Evolutionary conservation across 2,329 filamentous ascomycete species (phyloP).

Genomic region (Stagonosporopsis chrysanthemi): DNA sequence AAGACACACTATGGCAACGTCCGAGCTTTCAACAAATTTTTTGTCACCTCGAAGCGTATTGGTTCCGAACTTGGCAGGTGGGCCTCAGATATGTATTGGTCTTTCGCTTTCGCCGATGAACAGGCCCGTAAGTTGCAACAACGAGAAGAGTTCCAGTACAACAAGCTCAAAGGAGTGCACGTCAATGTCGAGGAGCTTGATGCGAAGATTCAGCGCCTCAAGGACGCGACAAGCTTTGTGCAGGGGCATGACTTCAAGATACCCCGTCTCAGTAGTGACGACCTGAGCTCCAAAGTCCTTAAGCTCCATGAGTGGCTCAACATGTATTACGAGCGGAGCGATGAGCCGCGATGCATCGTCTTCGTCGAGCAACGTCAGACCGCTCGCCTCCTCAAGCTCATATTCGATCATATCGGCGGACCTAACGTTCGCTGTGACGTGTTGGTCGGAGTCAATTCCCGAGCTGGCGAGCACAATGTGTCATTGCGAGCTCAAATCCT

Average conservation of each 20-base stretch:
- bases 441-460: conserved; percentile 67
- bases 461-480: conserved; percentile 65
- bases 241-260: conserved; percentile 58
- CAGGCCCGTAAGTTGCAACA: conserved; percentile 68
- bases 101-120: conserved; percentile 69
- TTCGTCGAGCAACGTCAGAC: conserved; percentile 84
- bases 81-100: conserved; percentile 86
- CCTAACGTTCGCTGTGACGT: conserved; percentile 66
- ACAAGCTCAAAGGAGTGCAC: conserved; percentile 34
- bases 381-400: conserved; percentile 73
- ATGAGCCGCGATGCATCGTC: conserved; percentile 77
- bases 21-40: conserved; percentile 62
- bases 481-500: conserved; percentile 78
- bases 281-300: conserved; percentile 77
- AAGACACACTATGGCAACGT: conserved; percentile 61
- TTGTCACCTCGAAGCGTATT: conserved; percentile 66
- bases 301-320: conserved; percentile 67
- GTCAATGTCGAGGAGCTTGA: conserved; percentile 55
- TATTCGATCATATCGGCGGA: conserved; percentile 69
- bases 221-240: conserved; percentile 65
- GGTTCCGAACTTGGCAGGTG: conserved; percentile 77
- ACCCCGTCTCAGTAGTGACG: conserved; percentile 46
- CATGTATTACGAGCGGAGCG: conserved; percentile 66
- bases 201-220: conserved; percentile 63
- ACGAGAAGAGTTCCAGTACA: conserved; percentile 55